A percentile compares a stretch with the other conserved stretches of the same genome.
Conservation (phyloP, 2,329 filamentous ascomycete genomes). For the Hypoxylon sp. region DNA sequence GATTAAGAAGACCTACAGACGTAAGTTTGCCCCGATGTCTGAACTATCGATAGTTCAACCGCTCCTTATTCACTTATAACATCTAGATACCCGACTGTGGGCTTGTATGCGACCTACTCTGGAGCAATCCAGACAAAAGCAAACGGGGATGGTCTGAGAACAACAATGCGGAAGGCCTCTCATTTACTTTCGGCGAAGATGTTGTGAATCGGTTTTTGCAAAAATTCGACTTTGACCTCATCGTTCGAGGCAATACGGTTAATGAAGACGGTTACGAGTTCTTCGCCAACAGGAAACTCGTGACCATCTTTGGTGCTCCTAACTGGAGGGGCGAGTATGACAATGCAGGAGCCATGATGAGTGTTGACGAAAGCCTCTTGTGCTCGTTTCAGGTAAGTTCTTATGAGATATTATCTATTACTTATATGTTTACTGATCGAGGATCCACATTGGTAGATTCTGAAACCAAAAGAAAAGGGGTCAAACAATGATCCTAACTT, state of each 20-base stretch:
- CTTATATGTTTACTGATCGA: not conserved
- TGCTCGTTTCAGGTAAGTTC: not conserved
- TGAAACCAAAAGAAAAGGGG: not conserved
- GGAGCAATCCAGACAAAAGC: constrained; percentile 99
- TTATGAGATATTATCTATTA: not conserved
- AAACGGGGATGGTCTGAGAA: constrained; percentile 99
- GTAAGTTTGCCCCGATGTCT: constrained; percentile 66
- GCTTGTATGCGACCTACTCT: constrained; percentile 94
- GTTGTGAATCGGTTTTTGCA: constrained; percentile 68
- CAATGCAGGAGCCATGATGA: not conserved
- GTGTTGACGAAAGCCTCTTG: not conserved
- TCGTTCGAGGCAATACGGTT: not conserved
- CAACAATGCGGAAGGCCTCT: constrained; percentile 84
- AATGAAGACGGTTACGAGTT: not conserved
- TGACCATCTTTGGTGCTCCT: not conserved
- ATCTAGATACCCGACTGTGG: constrained; percentile 95
- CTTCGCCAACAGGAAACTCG: not conserved
- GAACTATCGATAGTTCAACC: constrained; percentile 39
- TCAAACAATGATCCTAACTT: too few relatives aligned
- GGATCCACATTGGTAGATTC: not conserved
- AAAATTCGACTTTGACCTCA: not conserved
- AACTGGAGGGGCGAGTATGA: not conserved
- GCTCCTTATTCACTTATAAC: constrained; percentile 47
- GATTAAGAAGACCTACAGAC: constrained; percentile 98
- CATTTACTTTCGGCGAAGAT: constrained; percentile 97